phyloP scores from a whole-genome alignment of 164 flowering plant species.

The Santalum album region DNA sequence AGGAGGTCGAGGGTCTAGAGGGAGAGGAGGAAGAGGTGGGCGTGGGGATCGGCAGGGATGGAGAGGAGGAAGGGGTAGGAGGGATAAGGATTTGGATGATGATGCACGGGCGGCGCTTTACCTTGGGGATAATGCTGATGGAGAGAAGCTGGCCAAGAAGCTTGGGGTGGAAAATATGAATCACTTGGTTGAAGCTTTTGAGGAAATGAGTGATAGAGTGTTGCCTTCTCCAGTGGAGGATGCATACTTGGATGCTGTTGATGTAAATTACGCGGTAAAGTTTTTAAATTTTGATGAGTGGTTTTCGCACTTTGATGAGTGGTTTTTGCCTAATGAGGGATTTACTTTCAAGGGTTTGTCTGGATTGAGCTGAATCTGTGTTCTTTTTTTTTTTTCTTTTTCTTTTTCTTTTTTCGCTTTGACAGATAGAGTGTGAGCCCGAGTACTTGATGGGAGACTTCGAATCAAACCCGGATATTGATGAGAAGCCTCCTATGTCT shows the following conservation, averaged over 20 bases:
- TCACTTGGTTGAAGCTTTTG: conserved; percentile 42
- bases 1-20: conserved; percentile 8
- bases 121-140: conserved; percentile 50
- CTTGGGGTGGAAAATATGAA: conserved; percentile 52
- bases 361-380: conserved; percentile 5
- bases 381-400: no score
- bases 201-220: conserved; percentile 37
- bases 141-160: conserved; percentile 43
- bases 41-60: conserved; percentile 20
- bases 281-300: not conserved
- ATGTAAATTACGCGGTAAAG: conserved; percentile 45
- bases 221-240: conserved; percentile 63
- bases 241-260: conserved; percentile 44
- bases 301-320: no score
- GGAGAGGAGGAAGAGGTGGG: conserved; percentile 15
- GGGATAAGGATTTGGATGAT: conserved; percentile 18
- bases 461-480: conserved; percentile 69
- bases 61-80: conserved; percentile 11
- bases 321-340: not conserved
- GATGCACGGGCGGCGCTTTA: conserved; percentile 14
- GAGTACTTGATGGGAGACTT: conserved; percentile 76
- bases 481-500: conserved; percentile 76
- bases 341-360: not conserved
- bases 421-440: conserved; percentile 82
- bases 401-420: no score